Evolutionary conservation across 352 stramenopile genomes (phyloP), one percentile per base, ranked within the genome.

Genomic region (Globisporangium canariense): DNA sequence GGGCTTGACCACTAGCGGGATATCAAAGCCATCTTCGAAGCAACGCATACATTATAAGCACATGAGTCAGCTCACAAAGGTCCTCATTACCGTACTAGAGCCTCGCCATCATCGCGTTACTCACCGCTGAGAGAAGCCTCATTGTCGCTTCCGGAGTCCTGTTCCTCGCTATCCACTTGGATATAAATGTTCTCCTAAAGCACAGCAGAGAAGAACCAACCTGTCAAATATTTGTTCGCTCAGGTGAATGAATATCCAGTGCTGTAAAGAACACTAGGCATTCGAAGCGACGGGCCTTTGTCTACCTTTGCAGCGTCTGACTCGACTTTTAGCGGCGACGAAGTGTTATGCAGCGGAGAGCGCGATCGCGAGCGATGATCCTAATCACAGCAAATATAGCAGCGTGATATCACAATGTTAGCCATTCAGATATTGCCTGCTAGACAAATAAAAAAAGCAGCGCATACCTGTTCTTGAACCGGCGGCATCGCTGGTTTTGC

Each of bases 11-110:
- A 14, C 22, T 45, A 18, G 22, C 14, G 54, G n/a, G 53, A 62
- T 62, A 30, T 62, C 62, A 10, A 62, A 67, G 11, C 62, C 62
- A 40, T 58, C 62, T 67, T 14, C 3, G 14, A 14, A 50, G 25
- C 38, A 40, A 34, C 8, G 34, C 28, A 51, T 20, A 43, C 28
- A 51, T 20, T 25, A 8, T 5, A 8, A 36, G 32, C 32, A 36
- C 32, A 36, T 8, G 32, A 36, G 32, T 36, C 32, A 36, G 32
- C 32, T 3, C 4, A 36, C 32, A 36, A 36, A 36, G 32, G 32
- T 36, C 32, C 32, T 36, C 32, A 36, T 36, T 36, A 36, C 32
- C 32, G 32, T 36, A 36, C 32, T 36, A 36, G 7, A 8, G 32
- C 32, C 32, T 51, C 9, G 3, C 4, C n/a, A 38, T 6, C 1